Percentiles rank a stretch among this genome's conserved stretches.
Evolutionary conservation across 352 stramenopile genomes (phyloP).

Genomic region (Lagenidium sp.): DNA sequence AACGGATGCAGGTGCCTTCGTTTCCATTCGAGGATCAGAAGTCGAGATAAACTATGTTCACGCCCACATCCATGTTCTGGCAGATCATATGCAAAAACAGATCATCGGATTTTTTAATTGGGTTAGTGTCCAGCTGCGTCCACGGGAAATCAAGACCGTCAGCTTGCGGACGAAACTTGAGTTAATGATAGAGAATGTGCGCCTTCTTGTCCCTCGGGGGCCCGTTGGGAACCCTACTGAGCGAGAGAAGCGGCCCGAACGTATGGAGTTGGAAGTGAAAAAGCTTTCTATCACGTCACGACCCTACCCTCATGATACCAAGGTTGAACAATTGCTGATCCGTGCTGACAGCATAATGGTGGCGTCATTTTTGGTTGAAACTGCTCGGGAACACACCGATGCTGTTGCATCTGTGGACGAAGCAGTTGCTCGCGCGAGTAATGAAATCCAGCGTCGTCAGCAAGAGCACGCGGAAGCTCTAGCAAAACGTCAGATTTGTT

Average conservation of each 20-base stretch:
- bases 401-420: slow-evolving; percentile 29
- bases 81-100: slow-evolving; percentile 44
- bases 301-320: slow-evolving; percentile 22
- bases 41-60: slow-evolving; percentile 59
- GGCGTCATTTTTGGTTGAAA: slow-evolving; percentile 25
- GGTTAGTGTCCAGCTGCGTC: slow-evolving; percentile 40
- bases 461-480: slow-evolving; percentile 11
- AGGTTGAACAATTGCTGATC: slow-evolving; percentile 42
- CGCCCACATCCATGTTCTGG: slow-evolving; percentile 29
- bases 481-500: slow-evolving; percentile 24
- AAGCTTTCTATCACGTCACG: slow-evolving; percentile 35
- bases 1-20: slow-evolving; percentile 27
- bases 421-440: slow-evolving; percentile 10
- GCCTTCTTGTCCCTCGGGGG: slow-evolving; percentile 34
- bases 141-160: slow-evolving; percentile 12
- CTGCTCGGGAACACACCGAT: slow-evolving; percentile 15
- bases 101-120: slow-evolving; percentile 61
- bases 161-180: slow-evolving; percentile 56
- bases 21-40: slow-evolving; percentile 24
- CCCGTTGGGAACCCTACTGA: slow-evolving; percentile 28
- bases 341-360: slow-evolving; percentile 26
- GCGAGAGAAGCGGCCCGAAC: slow-evolving; percentile 33
- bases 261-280: slow-evolving; percentile 37
- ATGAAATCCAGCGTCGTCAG: not conserved
- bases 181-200: slow-evolving; percentile 24